Evolutionary conservation across 768 basidiomycete species (phyloP), one percentile per base, ranked within the genome.

Genomic region (Amanita exitialis): DNA sequence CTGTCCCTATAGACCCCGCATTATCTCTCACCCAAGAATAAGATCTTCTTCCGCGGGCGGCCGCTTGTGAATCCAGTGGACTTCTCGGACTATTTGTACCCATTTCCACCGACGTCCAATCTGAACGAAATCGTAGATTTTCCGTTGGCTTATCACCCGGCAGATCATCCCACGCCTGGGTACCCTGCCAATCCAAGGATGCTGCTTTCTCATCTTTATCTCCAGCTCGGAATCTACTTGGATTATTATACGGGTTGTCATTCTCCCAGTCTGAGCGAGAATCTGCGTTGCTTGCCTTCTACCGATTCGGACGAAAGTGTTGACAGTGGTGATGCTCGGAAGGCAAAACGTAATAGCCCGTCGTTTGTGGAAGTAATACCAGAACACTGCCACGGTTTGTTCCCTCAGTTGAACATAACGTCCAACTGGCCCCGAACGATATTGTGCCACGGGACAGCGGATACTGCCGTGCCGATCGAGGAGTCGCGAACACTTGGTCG

Each of bases 141-240:
- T 3, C 72, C 3, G 73, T 66, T 77, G 6, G 63, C 67, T 6
- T 82, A 77, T 54, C 69, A 76, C 56, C 68, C 74, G 0, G 52
- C 61, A 6, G 67, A 67, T 18, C 68, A 74, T 18, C 64, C 59
- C 6, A 79, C 70, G 2, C 80, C 82, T 0, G 79, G 80, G 12
- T 78, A 73, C 56, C 81, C 82, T 3, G 75, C 78, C 1, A 80
- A 82, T 56, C 77, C 78, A 4, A 76, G 83, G 38, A 81, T 80
- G 80, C 67, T 74, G n/a, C 66, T 84, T 39, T 62, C 70, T 13
- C 70, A 79, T 3, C 63, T 84, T 8, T 82, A 78, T 53, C 65
- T 82, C 81, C 83, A 86, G 59, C 66, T 77, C 15, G 84, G 82
- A 83, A 60, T 59, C 3, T 76, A 66, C 41, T 57, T 83, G 1